Conservation (phyloP, 805 yeast species). For the Grigorovia transvaalensis region DNA sequence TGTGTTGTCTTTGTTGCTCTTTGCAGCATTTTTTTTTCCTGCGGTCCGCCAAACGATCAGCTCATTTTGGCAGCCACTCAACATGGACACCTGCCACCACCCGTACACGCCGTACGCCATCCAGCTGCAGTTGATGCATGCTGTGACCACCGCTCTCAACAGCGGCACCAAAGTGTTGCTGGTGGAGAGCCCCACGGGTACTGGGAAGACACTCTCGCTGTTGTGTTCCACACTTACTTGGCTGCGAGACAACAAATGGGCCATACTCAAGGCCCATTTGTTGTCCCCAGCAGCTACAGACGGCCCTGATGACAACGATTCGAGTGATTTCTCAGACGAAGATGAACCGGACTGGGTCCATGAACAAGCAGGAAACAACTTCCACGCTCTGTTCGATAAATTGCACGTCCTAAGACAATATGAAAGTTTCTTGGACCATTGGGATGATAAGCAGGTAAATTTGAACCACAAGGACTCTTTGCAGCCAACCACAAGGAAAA, state of each 20-base stretch:
- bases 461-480: not conserved
- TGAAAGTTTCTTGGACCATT: slow-evolving; percentile 19
- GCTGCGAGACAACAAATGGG: slow-evolving; percentile 46
- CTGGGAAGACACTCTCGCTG: slow-evolving; percentile 81
- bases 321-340: slow-evolving; percentile 18
- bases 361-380: slow-evolving; percentile 28
- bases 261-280: slow-evolving; percentile 7
- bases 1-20: not conserved
- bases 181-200: slow-evolving; percentile 91
- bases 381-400: slow-evolving; percentile 10
- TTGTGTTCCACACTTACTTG: slow-evolving; percentile 81
- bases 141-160: slow-evolving; percentile 30
- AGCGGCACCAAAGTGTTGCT: slow-evolving; percentile 54
- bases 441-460: not conserved
- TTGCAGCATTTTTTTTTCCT: no score
- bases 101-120: slow-evolving; percentile 77
- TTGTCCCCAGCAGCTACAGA: slow-evolving; percentile 13
- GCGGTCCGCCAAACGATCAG: not conserved
- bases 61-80: not conserved
- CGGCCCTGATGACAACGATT: slow-evolving; percentile 16
- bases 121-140: slow-evolving; percentile 66
- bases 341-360: slow-evolving; percentile 67
- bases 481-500: slow-evolving; percentile 3
- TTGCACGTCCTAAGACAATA: slow-evolving; percentile 23
- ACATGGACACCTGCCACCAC: slow-evolving; percentile 36